Evolutionary conservation across 2,329 filamentous ascomycete genomes (phyloP).

Genomic region (Elsinoe ampelina): DNA sequence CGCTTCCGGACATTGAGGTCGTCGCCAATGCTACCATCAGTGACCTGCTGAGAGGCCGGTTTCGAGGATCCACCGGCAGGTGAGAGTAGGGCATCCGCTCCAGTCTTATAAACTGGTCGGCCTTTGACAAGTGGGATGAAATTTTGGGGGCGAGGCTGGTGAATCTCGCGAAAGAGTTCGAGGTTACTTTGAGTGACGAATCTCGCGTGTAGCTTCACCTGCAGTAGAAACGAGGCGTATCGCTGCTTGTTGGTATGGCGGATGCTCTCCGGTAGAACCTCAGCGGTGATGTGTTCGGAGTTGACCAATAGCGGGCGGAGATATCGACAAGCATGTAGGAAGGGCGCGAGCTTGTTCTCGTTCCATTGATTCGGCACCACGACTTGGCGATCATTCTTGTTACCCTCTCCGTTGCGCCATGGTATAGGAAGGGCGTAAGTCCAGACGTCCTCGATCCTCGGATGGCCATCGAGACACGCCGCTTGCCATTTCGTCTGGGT

Average conservation of each 20-base stretch:
- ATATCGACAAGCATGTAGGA: not conserved
- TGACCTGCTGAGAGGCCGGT: too few relatives aligned
- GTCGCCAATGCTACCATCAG: too few relatives aligned
- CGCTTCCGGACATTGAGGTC: too few relatives aligned
- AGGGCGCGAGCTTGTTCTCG: not conserved
- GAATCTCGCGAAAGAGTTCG: not conserved
- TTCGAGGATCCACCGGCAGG: not conserved
- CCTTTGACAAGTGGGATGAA: not conserved
- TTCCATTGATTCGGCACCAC: not conserved
- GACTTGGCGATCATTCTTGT: not conserved
- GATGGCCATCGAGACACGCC: not conserved
- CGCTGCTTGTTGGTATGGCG: not conserved
- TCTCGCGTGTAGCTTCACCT: not conserved
- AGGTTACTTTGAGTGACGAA: conserved; percentile 12
- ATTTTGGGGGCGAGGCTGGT: conserved; percentile 3
- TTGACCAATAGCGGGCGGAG: not conserved
- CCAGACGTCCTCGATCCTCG: not conserved
- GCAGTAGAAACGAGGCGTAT: not conserved
- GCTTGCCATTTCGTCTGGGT: not conserved
- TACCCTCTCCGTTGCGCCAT: not conserved
- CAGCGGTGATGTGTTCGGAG: not conserved
- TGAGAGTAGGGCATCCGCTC: not conserved
- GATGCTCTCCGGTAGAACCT: not conserved
- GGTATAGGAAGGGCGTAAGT: not conserved
- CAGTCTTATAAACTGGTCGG: conserved; percentile 3